Conservation (phyloP, 371 early-diverging fungal genomes). For the Zychaea mexicana region DNA sequence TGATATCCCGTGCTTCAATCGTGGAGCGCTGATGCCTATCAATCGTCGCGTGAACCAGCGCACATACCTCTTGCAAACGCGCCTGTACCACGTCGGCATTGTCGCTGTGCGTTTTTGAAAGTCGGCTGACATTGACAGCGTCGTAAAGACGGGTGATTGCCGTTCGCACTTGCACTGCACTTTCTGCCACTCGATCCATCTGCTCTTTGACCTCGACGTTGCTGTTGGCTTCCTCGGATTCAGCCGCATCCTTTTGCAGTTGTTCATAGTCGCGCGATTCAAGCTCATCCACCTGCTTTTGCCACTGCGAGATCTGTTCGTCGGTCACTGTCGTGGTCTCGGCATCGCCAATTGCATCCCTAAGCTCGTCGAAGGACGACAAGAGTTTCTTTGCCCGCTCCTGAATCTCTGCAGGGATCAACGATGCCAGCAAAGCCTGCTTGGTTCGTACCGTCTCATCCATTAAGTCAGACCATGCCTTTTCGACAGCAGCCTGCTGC, state of each 20-base stretch:
- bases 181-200: slow-evolving; percentile 34
- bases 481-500: slow-evolving; percentile 3
- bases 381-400: slow-evolving; percentile 4
- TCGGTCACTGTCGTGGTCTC: slow-evolving; percentile 23
- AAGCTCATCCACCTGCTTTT: slow-evolving; percentile 33
- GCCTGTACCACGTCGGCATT: slow-evolving; percentile 13
- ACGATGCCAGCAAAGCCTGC: background rate
- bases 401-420: slow-evolving; percentile 21
- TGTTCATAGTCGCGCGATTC: slow-evolving; percentile 32
- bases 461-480: slow-evolving; percentile 9
- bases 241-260: slow-evolving; percentile 15
- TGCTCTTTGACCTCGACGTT: slow-evolving; percentile 17
- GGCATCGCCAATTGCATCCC: background rate
- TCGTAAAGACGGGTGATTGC: slow-evolving; percentile 37
- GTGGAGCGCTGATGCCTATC: background rate
- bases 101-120: slow-evolving; percentile 31
- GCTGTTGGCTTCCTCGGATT: background rate
- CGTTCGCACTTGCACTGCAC: slow-evolving; percentile 27
- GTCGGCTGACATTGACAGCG: slow-evolving; percentile 34
- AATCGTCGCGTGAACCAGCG: background rate
- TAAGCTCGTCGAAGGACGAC: background rate
- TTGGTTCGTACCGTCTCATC: background rate
- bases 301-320: slow-evolving; percentile 37
- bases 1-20: background rate
- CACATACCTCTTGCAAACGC: slow-evolving; percentile 3